Evolutionary conservation across 1,139 yeast species (phyloP), one percentile per base, ranked within the genome.

Genomic region (Kurtzmaniella quercitrusa): DNA sequence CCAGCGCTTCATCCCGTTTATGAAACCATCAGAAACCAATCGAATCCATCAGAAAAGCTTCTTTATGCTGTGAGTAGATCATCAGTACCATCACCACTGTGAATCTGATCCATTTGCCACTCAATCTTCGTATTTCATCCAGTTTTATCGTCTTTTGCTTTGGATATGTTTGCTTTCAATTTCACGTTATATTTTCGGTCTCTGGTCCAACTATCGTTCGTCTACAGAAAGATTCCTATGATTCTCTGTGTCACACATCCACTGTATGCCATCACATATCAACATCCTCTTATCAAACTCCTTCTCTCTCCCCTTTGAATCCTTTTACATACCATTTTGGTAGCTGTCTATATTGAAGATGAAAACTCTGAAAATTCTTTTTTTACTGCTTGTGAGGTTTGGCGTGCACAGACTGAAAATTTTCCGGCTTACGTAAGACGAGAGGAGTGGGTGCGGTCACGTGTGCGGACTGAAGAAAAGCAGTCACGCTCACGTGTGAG

Each of bases 391-490:
- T 16, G 9, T 25, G 38, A 29, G 39, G 23, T n/a, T 36, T 43
- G 44, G 46, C 38, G 46, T 43, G 46, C 46, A 43, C 44, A 43
- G 46, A 43, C 39, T 41, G 46, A 43, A 43, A 43, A 43, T 43
- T 43, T 43, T 43, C 44, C 27, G n/a, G 41, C 42, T 43, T 29
- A 41, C 38, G 21, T 41, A 43, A 41, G 39, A 19, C 23, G 33
- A 8, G 36, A 4, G 36, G n/a, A 17, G 36, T 4, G 18, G 8
- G 25, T 3, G 38, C 11, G 7, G 38, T 27, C 31, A 27, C 23
- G 21, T 9, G 38, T 14, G 12, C 4, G 2, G 38, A 15, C 9
- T 9, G 23, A 10, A 9, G 9, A 19, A 42, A 42, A 36, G 39
- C 44, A 42, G 44, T 42, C 44, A 42, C 44, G 27, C 37, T 31